Base-by-base conservation (phyloP, 208 protist species). In the Vickermania spadyakhi region DNA sequence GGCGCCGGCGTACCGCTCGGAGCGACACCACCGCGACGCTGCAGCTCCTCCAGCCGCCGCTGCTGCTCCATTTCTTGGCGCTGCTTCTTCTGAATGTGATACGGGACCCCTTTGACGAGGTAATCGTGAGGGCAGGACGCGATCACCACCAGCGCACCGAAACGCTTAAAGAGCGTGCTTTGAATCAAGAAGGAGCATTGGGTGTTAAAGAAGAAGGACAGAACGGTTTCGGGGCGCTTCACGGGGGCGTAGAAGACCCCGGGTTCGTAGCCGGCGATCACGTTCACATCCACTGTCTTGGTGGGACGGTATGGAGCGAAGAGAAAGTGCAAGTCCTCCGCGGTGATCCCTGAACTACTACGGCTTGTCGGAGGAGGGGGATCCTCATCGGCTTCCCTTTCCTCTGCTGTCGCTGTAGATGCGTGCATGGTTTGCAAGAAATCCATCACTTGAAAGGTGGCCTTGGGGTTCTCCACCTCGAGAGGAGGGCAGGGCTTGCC, bases 401-500 rank as follows among this genome's bases (percentile, higher is more conserved):
- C 36, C 18, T 18, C 36, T 7, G 11, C 36, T 45, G 7, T 18
- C 36, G 36, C 36, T 7, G 36, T 18, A 18, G 36, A 18, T 45
- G 7, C 11, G 51, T 75, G 13, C 41, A 85, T 55, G 13, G 60
- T 82, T 31, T 72, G 58, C 52, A 73, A 64, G 64, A 87, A 94
- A 71, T 94, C 86, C 7, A 74, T 70, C 13, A 94, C 66, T 13
- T 74, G 69, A 57, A 94, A 94, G 22, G 86, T 94, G n/a, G 86
- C 86, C 54, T 80, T 84, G 5, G 86, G 81, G 2, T 67, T 64
- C 29, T 62, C 59, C 31, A 75, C 41, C 1, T 65, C 58, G 25
- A 82, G 56, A 2, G 73, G 70, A 51, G 62, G 71, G 18, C 7
- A 7, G 36, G 36, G 36, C 18, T 18, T 45, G 13, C 79, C 83